Percentiles rank a stretch among this genome's conserved stretches.
These are phyloP conservation scores for Xylariales sp. DNA, from an alignment of 2,329 filamentous ascomycete species.

Conservation along the genomic window DNA sequence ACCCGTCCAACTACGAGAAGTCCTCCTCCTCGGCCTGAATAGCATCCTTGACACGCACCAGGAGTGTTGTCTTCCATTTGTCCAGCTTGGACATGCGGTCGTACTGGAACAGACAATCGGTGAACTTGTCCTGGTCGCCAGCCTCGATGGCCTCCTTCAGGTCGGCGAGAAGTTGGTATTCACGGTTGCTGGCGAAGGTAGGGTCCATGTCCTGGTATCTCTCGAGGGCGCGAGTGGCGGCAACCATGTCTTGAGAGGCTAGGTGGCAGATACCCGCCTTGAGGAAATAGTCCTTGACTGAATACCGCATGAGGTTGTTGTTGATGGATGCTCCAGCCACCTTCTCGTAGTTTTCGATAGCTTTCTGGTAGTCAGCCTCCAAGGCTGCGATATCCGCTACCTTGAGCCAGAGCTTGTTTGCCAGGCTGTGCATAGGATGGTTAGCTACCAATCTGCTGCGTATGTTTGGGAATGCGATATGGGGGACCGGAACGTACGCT, in stretches of 20 bases:
- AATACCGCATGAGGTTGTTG: slow-evolving; percentile 92
- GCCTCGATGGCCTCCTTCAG: slow-evolving; percentile 70
- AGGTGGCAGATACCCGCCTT: slow-evolving; percentile 92
- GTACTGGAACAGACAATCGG: slow-evolving; percentile 81
- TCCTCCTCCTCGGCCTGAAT: slow-evolving; percentile 55
- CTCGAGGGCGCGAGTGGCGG: slow-evolving; percentile 72
- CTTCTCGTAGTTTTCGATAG: slow-evolving; percentile 77
- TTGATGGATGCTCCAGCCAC: slow-evolving; percentile 73
- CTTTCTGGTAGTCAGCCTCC: slow-evolving; percentile 77
- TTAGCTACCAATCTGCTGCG: too few species aligned
- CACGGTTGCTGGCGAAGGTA: slow-evolving; percentile 70
- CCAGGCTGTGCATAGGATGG: slow-evolving; percentile 54
- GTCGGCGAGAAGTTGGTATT: slow-evolving; percentile 76
- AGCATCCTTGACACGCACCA: slow-evolving; percentile 76
- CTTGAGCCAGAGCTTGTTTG: slow-evolving; percentile 92
- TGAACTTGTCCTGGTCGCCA: slow-evolving; percentile 76
- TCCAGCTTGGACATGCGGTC: slow-evolving; percentile 92
- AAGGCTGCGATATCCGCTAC: slow-evolving; percentile 82
- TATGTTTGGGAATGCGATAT: background rate
- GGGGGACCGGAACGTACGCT: slow-evolving; percentile 34
- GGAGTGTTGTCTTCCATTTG: slow-evolving; percentile 90
- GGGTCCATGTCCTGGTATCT: slow-evolving; percentile 77
- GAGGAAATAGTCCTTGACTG: slow-evolving; percentile 91
- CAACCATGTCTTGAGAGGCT: slow-evolving; percentile 67
- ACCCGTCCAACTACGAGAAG: too few species aligned